Base-by-base conservation (phyloP, 352 stramenopile genomes). In the Phytophthora fragariae region DNA sequence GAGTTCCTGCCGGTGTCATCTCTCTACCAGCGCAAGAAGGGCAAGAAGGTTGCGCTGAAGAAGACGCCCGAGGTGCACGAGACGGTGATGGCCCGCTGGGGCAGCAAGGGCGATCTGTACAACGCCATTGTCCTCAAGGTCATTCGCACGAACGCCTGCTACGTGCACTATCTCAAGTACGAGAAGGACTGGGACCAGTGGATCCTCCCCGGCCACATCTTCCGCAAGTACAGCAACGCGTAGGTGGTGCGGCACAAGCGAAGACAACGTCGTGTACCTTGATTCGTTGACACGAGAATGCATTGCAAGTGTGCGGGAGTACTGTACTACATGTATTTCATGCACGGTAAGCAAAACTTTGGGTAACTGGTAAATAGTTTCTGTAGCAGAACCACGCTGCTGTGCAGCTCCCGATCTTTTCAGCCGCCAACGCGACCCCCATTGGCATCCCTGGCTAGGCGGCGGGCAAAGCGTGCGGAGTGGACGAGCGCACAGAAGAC, bases 151-250 rank as follows among this genome's bases (percentile, higher is more conserved):
- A 92, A 93, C 62, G 85, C 87, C 6, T 92, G 85, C 67, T 80
- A 87, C 47, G 87, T 94, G 80, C 87, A 94, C 74, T 94, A 93
- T 64, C 76, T 93, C 67, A 93, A 94, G 80, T 93, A 88, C 59
- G 84, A 94, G 63, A 92, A 92, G 60, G 85, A 94, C 75, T 94
- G 87, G 87, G 85, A 94, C 77, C 87, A 94, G 64, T 94, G 87
- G 87, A 73, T 94, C 46, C 70, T 94, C 17, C 87, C 87, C 1
- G 84, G 85, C 46, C 86, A 93, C 65, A 94, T 94, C 44, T 94
- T 93, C 70, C 86, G 83, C 62, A 94, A 94, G 74, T 92, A 92
- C 70, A 62, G 73, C 55, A 58, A 75, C 21, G 47, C 57, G 12
- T 75, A 75, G 35, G 44, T 21, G 9, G 21, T 24, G 19, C 35